Evolutionary conservation across 2,329 filamentous ascomycete genomes (phyloP).

Genomic region (Alternaria triticina): DNA sequence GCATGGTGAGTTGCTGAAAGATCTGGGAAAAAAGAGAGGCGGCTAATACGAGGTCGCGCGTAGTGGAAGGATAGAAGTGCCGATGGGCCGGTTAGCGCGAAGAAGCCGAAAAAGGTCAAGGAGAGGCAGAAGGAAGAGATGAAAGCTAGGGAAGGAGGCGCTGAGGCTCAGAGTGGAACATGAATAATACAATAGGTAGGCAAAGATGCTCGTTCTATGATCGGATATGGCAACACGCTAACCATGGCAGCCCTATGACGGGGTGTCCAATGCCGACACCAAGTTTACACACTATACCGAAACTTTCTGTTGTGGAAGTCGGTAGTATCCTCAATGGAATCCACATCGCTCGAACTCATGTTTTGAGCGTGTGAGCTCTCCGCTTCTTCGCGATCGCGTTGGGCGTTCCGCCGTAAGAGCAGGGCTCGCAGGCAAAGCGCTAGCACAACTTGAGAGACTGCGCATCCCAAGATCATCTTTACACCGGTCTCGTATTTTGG

Average conservation of each 20-base stretch:
- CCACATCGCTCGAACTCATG: not conserved
- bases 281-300: not conserved
- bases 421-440: conserved; percentile 21
- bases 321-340: conserved; percentile 3
- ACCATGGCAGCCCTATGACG: not conserved
- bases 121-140: conserved; percentile 33
- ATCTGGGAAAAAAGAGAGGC: not conserved
- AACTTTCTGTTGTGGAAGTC: conserved; percentile 7
- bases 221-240: not conserved
- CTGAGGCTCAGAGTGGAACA: not conserved
- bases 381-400: conserved; percentile 3
- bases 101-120: conserved; percentile 51
- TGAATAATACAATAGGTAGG: not conserved
- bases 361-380: not conserved
- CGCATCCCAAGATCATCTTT: conserved; percentile 58
- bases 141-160: not conserved
- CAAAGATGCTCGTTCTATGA: not conserved
- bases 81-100: conserved; percentile 50
- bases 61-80: conserved; percentile 53
- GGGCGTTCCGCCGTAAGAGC: conserved; percentile 3
- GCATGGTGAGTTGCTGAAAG: conserved; percentile 42
- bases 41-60: conserved; percentile 9
- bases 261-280: not conserved
- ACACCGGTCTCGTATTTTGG: conserved; percentile 61
- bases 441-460: conserved; percentile 51